Conservation (phyloP, 345 rosid genomes). For the Excoecaria agallocha region DNA sequence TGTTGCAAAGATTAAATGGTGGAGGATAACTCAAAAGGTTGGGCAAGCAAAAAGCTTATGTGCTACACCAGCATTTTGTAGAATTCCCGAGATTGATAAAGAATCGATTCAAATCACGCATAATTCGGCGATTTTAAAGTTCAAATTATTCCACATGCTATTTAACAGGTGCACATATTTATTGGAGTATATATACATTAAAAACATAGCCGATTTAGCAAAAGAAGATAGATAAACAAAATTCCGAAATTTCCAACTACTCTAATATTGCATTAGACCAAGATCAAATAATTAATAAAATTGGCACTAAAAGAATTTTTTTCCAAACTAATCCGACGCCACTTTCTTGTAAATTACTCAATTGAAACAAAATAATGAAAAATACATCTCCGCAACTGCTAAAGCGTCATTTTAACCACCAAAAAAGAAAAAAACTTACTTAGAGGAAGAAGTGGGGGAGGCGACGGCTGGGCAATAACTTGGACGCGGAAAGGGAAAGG, state of each 20-base stretch:
- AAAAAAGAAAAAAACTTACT: conserved; percentile 39
- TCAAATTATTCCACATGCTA: background rate
- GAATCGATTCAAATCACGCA: background rate
- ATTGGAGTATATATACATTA: background rate
- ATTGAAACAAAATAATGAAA: background rate
- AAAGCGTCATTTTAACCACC: conserved; percentile 1
- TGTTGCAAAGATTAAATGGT: background rate
- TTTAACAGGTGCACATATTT: background rate
- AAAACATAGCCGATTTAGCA: background rate
- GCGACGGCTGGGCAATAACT: conserved; percentile 35
- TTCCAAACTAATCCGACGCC: background rate
- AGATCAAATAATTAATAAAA: background rate
- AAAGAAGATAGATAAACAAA: background rate
- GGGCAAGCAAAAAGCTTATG: background rate
- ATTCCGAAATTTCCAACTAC: background rate
- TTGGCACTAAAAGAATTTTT: background rate
- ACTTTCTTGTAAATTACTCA: background rate
- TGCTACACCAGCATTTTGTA: background rate
- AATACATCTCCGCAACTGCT: background rate
- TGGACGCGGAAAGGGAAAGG: conserved; percentile 34
- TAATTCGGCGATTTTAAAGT: background rate
- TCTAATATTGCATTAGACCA: background rate
- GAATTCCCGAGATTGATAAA: conserved; percentile 2
- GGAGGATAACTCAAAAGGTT: background rate
- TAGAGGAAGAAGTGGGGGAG: conserved; percentile 44